A percentile compares a stretch with the other conserved stretches of the same genome.
Conservation (phyloP, 1,284 basidiomycete species). For the Leccinum griseonigrum region DNA sequence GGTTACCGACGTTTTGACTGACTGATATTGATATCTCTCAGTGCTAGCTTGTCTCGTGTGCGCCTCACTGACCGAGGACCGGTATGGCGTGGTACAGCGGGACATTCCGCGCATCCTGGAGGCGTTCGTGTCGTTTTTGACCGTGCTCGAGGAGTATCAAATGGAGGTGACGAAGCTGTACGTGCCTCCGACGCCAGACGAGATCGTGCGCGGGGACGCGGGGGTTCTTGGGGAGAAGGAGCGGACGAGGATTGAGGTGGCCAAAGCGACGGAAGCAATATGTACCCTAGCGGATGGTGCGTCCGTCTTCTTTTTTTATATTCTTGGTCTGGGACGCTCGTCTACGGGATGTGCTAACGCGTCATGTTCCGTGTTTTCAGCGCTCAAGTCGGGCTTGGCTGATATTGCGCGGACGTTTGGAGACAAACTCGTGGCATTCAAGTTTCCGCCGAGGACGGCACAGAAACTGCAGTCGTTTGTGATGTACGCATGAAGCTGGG, state of each 20-base stretch:
- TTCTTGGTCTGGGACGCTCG: background rate
- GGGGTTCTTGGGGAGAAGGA: conserved; percentile 30
- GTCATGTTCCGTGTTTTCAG: conserved; percentile 36
- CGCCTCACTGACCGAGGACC: conserved; percentile 75
- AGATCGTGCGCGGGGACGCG: conserved; percentile 34
- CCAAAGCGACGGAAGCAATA: conserved; percentile 52
- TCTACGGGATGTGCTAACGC: conserved; percentile 7
- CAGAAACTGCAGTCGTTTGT: conserved; percentile 68
- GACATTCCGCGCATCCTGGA: conserved; percentile 81
- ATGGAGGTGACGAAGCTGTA: conserved; percentile 42
- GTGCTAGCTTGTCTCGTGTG: conserved; percentile 69
- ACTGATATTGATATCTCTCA: conserved; percentile 27
- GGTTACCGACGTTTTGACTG: background rate
- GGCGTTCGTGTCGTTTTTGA: conserved; percentile 65
- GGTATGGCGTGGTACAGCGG: conserved; percentile 78
- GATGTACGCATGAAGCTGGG: conserved; percentile 44
- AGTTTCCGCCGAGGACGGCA: conserved; percentile 66
- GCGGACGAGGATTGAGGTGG: conserved; percentile 41
- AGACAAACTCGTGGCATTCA: conserved; percentile 72
- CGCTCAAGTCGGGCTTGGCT: conserved; percentile 64
- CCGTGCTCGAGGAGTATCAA: conserved; percentile 63
- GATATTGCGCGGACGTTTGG: conserved; percentile 73
- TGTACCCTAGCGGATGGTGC: conserved; percentile 59
- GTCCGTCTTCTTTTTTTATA: background rate
- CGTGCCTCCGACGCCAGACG: conserved; percentile 36